Base-by-base conservation (phyloP, 192 early-diverging fungal species). In the Coemansia sp. region DNA sequence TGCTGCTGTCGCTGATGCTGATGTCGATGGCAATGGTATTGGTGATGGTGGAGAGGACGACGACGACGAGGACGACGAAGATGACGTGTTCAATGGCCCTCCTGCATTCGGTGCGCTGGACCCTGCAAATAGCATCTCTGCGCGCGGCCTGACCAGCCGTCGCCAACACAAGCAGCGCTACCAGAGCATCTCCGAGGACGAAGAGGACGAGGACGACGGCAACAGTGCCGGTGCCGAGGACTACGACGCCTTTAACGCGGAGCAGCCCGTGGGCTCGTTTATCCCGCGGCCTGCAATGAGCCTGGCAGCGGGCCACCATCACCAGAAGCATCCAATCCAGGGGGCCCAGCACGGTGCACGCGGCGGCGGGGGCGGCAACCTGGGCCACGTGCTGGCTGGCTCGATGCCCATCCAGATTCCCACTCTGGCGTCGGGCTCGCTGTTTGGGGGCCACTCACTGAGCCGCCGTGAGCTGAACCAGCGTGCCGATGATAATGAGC, bases 401-500 rank as follows among this genome's bases (percentile, higher is more conserved):
- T 74, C 71, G 19, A 62, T 74, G 71, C 71, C 71, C 9, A 62
- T 62, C 29, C 58, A 74, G 64, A 74, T 74, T 28, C 71, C 71
- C 2, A 20, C 22, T 36, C 55, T 55, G n/a, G 59, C 54, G n/a
- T 41, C 58, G 26, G 34, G 46, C 22, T 48, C 53, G 23, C 23
- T 65, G 15, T 36, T 60, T 4, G 60, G 47, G 5, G 59, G 52
- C 0, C 41, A 41, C 22, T 58, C 55, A 34, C 38, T 74, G 64
- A 67, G 35, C 36, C 62, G 69, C 1, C 58, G 64, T 14, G 64
- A 67, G 37, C 22, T 47, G 20, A 29, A 55, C 7, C 57, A 52
- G 46, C 53, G 59, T 0, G 59, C 47, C 0, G 71, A 67, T 40
- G 71, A 74, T 18, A 25, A 17, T 8, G 59, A 74, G 37, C 61